phyloP scores from a whole-genome alignment of 306 rosid species.

The Aeschynomene evenia region DNA sequence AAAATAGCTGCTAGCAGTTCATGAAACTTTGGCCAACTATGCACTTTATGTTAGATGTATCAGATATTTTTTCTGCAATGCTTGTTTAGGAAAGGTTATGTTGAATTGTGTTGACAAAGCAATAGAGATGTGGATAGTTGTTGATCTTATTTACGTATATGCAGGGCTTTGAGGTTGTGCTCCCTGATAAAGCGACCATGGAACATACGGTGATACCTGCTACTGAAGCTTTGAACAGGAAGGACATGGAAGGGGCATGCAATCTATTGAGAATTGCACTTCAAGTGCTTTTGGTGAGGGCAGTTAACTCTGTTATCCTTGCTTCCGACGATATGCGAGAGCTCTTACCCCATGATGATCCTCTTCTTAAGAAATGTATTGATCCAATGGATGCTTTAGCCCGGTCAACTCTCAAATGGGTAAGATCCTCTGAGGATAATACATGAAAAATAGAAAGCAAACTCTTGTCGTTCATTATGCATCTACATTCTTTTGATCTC shows the following conservation, averaged over 20 bases:
- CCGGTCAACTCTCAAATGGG: conserved; percentile 44
- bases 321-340: conserved; percentile 64
- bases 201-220: conserved; percentile 74
- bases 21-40: background rate
- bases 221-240: conserved; percentile 65
- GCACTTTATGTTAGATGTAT: background rate
- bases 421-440: conserved; percentile 31
- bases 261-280: conserved; percentile 72
- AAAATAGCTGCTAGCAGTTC: background rate
- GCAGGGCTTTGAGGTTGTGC: conserved; percentile 81
- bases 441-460: conserved; percentile 19
- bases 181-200: conserved; percentile 72
- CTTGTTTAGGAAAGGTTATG: background rate
- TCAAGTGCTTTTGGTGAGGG: conserved; percentile 77
- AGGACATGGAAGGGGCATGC: conserved; percentile 76
- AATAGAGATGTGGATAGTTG: background rate
- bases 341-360: conserved; percentile 61
- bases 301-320: conserved; percentile 58
- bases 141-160: conserved; percentile 16
- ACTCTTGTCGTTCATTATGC: background rate
- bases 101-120: conserved; percentile 17
- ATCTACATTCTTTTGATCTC: conserved; percentile 26
- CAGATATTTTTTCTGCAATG: conserved; percentile 10
- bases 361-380: conserved; percentile 48
- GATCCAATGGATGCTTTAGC: conserved; percentile 49